Percentiles rank a stretch among this genome's conserved stretches.
Conservation (phyloP, 2,329 filamentous ascomycete species). For the Falciphora oryzae region DNA sequence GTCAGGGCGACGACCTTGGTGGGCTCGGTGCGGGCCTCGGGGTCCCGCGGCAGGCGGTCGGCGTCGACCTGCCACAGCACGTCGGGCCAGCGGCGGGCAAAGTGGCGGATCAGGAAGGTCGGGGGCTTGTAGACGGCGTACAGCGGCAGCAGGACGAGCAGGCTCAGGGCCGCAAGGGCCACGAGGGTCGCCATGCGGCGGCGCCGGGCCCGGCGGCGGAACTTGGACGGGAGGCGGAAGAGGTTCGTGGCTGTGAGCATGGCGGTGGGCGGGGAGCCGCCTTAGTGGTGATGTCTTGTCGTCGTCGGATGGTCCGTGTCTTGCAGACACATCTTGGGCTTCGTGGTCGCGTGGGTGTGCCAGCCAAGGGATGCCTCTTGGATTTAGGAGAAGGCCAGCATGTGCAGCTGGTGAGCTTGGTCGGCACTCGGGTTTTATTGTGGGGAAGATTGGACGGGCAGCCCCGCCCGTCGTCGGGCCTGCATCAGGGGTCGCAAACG, state of each 20-base stretch:
- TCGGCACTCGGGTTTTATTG: too few relatives aligned
- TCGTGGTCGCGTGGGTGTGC: too few relatives aligned
- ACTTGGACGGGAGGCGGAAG: constrained; percentile 49
- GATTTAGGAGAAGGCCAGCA: too few relatives aligned
- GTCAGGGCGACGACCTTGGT: constrained; percentile 72
- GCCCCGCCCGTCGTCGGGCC: too few relatives aligned
- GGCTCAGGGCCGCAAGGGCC: constrained; percentile 31
- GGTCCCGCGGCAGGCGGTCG: constrained; percentile 12
- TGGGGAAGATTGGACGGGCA: too few relatives aligned
- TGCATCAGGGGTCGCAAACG: too few relatives aligned
- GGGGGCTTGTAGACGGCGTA: constrained; percentile 82
- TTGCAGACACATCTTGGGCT: too few relatives aligned
- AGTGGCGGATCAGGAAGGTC: constrained; percentile 60
- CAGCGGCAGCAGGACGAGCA: constrained; percentile 36
- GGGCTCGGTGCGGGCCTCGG: constrained; percentile 24
- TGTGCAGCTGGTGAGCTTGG: too few relatives aligned
- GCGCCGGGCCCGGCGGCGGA: constrained; percentile 51
- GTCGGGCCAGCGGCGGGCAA: constrained; percentile 67
- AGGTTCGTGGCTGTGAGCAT: constrained; percentile 32
- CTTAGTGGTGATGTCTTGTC: neutral
- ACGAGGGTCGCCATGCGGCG: constrained; percentile 52
- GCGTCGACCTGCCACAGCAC: constrained; percentile 66
- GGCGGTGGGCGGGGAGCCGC: neutral
- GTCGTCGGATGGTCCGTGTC: neutral
- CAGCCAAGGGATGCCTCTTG: too few relatives aligned